Base-by-base conservation (phyloP, 495 filamentous ascomycete genomes). In the Tuber indicum region DNA sequence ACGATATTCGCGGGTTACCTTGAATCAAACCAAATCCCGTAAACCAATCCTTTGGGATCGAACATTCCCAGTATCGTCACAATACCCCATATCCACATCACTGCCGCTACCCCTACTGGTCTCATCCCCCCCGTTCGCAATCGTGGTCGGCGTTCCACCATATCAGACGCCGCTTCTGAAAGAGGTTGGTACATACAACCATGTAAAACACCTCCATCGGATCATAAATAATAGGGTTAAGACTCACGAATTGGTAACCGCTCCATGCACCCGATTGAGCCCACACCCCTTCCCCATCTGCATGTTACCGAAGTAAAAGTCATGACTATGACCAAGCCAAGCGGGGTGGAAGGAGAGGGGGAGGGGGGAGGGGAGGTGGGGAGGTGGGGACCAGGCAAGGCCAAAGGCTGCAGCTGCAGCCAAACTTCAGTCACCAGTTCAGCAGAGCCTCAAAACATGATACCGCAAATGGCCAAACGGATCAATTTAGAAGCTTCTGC, bases 31-130 rank as follows among this genome's bases (percentile, higher is more conserved):
- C 58, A 66, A 66, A 66, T 32, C 58, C 58, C 58, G 58, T 66
- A 66, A 26, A 66, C 58, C 58, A 66, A 66, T 66, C 58, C n/a
- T 66, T 66, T 66, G 58, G 58, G 58, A 66, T 32, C 58, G 58
- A 32, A 66, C n/a, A 66, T 66, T 14, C 58, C 58, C 26, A 66
- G 26, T 32, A 66, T 32, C 58, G 58, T 32, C 12, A 66, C 58
- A 14, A 32, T 32, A 32, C 58, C 7, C 12, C 58, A 26, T 14
- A 66, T 32, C 16, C 58, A 32, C 26, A 66, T n/a, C 3, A 17
- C n/a, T 12, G 26, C n/a, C 7, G 58, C n/a, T 66, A 2, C 58
- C 58, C 26, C 58, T 26, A 16, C 58, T 32, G 26, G 58, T 32
- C 58, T 66, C 58, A 66, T 32, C 58, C 58, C 12, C 58, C 58